Evolutionary conservation across 73 alveolate species (phyloP), one percentile per base, ranked within the genome.

Genomic region (Breviolum minutum): DNA sequence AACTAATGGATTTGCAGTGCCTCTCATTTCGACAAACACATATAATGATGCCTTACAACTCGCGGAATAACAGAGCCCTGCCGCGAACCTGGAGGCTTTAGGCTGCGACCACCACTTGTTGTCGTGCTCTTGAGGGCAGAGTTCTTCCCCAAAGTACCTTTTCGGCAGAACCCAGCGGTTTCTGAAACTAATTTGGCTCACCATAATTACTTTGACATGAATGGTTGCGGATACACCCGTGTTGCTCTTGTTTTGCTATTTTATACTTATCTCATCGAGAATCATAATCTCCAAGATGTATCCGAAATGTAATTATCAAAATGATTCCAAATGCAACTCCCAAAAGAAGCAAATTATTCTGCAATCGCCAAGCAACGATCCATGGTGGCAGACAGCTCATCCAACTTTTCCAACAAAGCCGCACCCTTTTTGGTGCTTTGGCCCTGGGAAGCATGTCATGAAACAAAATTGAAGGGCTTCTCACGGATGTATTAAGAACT

Each of bases 351-450:
- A 22, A 68, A 17, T 68, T 68, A 17, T 68, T 68, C 77, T 17
- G 24, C n/a, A 14, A 61, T 10, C 66, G 71, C 27, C 87, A 70
- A 73, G 89, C 80, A 27, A 91, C 97, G 97, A 88, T 91, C 97
- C 97, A 91, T 91, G 88, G 89, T 70, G 29, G 97, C 97, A 26
- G 97, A 91, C 63, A 91, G 82, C 97, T 91, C 97, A 54, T 91
- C 97, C 97, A 91, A 62, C 97, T 91, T 91, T 73, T 91, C 97
- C 87, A 91, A 63, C 89, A 91, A 60, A 13, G 97, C 97, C 16
- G 97, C 97, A 54, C 97, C 97, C 79, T 91, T 91, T 77, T 91
- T 91, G 89, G 97, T 76, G 87, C 97, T 32, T 64, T 91, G 97
- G 63, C 62, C 96, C 87, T 90, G 61, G 10, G 54, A 40, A 40